Conservation (phyloP, 176 grass and related monocot species). For the Oryza meyeriana region DNA sequence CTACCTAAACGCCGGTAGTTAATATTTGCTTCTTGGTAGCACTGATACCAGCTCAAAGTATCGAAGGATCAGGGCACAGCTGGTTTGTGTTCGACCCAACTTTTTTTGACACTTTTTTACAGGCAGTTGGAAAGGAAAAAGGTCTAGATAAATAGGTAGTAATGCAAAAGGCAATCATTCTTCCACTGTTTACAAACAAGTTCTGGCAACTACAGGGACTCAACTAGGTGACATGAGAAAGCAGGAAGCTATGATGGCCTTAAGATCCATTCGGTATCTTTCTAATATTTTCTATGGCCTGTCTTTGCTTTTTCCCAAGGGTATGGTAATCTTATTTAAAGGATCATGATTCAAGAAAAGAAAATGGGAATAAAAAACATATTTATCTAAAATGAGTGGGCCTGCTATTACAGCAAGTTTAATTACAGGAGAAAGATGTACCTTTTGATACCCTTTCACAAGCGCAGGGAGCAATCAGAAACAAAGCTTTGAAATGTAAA, state of each 20-base stretch:
- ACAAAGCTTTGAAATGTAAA: constrained; percentile 9
- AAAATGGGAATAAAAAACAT: neutral
- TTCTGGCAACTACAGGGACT: constrained; percentile 6
- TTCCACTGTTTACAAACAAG: constrained; percentile 15
- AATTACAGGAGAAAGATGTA: constrained; percentile 14
- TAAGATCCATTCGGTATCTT: constrained; percentile 21
- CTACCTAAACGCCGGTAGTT: neutral
- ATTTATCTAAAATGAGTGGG: constrained; percentile 34
- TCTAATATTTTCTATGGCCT: constrained; percentile 11
- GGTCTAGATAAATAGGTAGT: neutral
- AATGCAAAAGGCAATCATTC: constrained; percentile 1
- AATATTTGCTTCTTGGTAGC: neutral
- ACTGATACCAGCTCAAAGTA: neutral
- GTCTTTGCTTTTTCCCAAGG: constrained; percentile 23
- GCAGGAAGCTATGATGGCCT: constrained; percentile 17
- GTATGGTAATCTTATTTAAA: constrained; percentile 26
- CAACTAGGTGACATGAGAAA: constrained; percentile 12
- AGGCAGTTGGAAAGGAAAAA: constrained; percentile 3
- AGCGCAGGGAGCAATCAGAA: neutral
- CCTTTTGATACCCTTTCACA: constrained; percentile 32
- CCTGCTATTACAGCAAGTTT: constrained; percentile 26
- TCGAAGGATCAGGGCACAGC: constrained; percentile 10
- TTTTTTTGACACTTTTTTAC: neutral
- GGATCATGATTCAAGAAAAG: constrained; percentile 24
- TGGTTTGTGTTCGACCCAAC: neutral